Base-by-base conservation (phyloP, 306 rosid species). In the Delonix regia region DNA sequence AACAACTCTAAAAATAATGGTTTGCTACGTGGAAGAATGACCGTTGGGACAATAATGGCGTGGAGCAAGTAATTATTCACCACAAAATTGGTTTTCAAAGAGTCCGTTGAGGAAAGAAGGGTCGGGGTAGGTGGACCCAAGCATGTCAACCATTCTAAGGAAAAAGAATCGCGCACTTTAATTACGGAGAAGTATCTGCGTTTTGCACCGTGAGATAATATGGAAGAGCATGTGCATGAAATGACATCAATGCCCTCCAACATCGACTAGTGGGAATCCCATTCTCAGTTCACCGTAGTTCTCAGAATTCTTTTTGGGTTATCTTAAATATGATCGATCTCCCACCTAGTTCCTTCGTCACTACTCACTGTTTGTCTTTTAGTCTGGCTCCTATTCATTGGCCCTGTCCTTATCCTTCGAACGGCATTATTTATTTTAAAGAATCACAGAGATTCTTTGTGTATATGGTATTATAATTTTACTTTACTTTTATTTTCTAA, bases 401-500 rank as follows among this genome's bases (percentile, higher is more conserved):
- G 44, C 44, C 68, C 15, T 33, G 68, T 62, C 68, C 68, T 62
- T 3, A 55, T 55, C 33, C n/a, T n/a, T n/a, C n/a, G n/a, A n/a
- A n/a, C n/a, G n/a, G n/a, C n/a, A n/a, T n/a, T n/a, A n/a, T n/a
- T n/a, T n/a, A n/a, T n/a, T n/a, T n/a, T n/a, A n/a, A n/a, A n/a
- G n/a, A n/a, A n/a, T n/a, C n/a, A n/a, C n/a, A n/a, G n/a, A n/a
- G n/a, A n/a, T n/a, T n/a, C n/a, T n/a, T n/a, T n/a, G n/a, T 4
- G 33, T 1, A 30, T 30, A 30, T 30, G 33, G 33, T 1, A 30
- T 1, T 30, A 30, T 30, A 30, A 1, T 30, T 30, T 30, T 30
- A 30, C 33, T n/a, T n/a, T 30, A 30, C 33, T 30, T 1, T 30
- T 30, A 30, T 30, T 1, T 30, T 30, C 4, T 30, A 21, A 5